These are phyloP conservation scores for Nasturtium officinale DNA, from an alignment of 345 rosid species.

Conservation along the genomic window DNA sequence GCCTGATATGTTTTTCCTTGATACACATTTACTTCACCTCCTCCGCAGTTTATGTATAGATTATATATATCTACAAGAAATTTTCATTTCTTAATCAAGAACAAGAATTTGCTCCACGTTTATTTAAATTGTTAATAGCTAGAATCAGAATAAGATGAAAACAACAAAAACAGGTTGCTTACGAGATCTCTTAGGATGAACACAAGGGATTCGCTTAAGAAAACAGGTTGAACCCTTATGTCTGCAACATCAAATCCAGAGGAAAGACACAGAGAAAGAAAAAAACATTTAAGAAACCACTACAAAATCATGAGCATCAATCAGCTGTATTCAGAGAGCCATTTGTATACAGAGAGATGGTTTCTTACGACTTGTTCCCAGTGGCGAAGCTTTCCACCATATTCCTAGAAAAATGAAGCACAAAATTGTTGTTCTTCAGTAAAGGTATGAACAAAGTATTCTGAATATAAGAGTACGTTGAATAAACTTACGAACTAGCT, in stretches of 20 bases:
- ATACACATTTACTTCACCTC: constrained; percentile 46
- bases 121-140: background rate
- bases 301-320: too few species aligned
- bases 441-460: constrained; percentile 12
- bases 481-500: constrained; percentile 66
- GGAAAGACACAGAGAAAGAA: background rate
- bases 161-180: constrained; percentile 39
- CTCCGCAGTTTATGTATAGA: constrained; percentile 82
- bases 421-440: constrained; percentile 23
- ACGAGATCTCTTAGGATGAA: constrained; percentile 50
- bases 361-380: constrained; percentile 60
- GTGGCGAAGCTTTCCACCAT: constrained; percentile 71
- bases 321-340: background rate
- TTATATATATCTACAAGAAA: constrained; percentile 52
- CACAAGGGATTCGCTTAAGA: constrained; percentile 66
- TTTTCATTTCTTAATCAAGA: constrained; percentile 4
- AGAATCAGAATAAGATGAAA: background rate
- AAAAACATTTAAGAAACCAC: too few species aligned
- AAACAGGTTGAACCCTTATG: constrained; percentile 57
- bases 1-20: constrained; percentile 50
- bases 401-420: constrained; percentile 55
- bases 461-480: constrained; percentile 1
- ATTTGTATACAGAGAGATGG: constrained; percentile 7
- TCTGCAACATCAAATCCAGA: constrained; percentile 49
- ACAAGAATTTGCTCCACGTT: constrained; percentile 4